phyloP scores from a whole-genome alignment of 345 rosid genomes.

The Camelina neglecta region DNA sequence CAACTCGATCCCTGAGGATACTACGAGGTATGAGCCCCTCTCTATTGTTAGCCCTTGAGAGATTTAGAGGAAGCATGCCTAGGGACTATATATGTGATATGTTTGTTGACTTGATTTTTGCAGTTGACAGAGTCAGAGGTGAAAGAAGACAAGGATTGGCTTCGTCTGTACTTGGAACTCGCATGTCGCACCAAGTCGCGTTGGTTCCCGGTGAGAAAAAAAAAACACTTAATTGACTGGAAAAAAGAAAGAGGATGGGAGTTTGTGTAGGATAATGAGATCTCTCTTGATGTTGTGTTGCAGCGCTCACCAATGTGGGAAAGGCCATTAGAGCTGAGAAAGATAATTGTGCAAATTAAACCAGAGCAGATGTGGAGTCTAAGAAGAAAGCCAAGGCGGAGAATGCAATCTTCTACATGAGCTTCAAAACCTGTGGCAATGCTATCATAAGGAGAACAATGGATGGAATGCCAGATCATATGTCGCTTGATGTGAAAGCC shows the following conservation, averaged over 20 bases:
- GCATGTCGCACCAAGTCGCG: not conserved
- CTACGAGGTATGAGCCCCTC: not conserved
- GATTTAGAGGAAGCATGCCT: not conserved
- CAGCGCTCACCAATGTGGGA: not conserved
- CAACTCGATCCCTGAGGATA: not conserved
- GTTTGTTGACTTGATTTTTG: not conserved
- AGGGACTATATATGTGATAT: not conserved
- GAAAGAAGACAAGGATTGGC: not conserved
- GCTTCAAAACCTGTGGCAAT: not conserved
- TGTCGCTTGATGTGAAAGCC: not conserved
- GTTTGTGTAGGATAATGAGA: not conserved
- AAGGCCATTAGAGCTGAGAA: not conserved
- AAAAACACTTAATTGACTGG: too few relatives aligned
- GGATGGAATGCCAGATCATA: not conserved
- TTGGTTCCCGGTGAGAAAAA: not conserved
- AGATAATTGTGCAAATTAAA: not conserved
- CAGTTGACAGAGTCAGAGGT: not conserved
- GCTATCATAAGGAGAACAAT: slow-evolving; percentile 5
- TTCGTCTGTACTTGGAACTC: not conserved
- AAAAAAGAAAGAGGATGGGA: not conserved
- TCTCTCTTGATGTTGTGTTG: slow-evolving; percentile 2
- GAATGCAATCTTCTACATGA: slow-evolving; percentile 20
- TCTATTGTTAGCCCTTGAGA: not conserved
- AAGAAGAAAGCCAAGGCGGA: not conserved
- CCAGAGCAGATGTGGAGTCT: not conserved